Conservation (phyloP, 148 eudicot genomes). For the Fagopyrum esculentum region DNA sequence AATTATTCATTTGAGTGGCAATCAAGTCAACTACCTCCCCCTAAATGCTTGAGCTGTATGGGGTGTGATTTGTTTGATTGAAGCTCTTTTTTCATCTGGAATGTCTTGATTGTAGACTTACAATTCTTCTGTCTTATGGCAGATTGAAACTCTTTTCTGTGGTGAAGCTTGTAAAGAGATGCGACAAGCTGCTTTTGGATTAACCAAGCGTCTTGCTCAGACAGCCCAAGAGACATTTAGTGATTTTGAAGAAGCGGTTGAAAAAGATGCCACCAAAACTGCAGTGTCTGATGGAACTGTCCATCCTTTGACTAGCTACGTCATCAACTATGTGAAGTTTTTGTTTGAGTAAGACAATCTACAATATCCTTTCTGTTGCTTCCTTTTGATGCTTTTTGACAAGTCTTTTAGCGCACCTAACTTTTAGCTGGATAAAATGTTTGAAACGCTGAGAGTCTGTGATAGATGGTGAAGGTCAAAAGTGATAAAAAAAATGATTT, state of each 20-base stretch:
- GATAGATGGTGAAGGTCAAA: neutral
- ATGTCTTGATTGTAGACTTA: neutral
- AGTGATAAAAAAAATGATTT: neutral
- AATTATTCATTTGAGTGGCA: neutral
- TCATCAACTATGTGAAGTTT: constrained; percentile 17
- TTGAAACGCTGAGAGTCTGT: neutral
- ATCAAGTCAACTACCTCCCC: neutral
- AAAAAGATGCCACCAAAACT: constrained; percentile 17
- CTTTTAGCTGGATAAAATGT: neutral
- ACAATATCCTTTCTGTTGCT: neutral
- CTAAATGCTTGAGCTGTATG: neutral
- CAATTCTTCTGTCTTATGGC: constrained; percentile 16
- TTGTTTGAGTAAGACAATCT: constrained; percentile 13
- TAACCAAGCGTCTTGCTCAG: constrained; percentile 93
- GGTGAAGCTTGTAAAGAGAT: constrained; percentile 89
- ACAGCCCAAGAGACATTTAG: constrained; percentile 93
- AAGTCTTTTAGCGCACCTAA: neutral
- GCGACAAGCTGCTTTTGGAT: constrained; percentile 83
- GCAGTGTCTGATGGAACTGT: constrained; percentile 19
- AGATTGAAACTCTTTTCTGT: constrained; percentile 77
- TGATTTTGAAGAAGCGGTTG: constrained; percentile 90
- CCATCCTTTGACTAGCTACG: constrained; percentile 18
- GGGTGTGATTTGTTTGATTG: neutral
- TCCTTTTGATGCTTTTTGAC: neutral
- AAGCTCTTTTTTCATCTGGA: neutral